A percentile compares a stretch with the other conserved stretches of the same genome.
phyloP scores from a whole-genome alignment of 805 yeast genomes.

The Kodamaea fukazawae region DNA sequence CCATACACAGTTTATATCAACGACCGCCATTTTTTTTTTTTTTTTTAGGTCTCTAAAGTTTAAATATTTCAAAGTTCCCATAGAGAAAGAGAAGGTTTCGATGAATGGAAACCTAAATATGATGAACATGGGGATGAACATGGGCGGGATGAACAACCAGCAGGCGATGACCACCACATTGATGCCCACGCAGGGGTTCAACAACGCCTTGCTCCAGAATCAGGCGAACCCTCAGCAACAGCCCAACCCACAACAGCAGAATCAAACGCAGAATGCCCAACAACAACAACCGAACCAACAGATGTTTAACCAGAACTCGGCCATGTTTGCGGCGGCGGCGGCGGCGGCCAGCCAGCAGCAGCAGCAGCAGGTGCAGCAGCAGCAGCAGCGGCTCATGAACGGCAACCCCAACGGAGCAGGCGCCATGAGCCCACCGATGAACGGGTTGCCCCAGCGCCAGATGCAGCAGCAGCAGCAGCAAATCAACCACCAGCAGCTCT shows the following conservation, averaged over 20 bases:
- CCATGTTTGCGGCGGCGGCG: conserved; percentile 7
- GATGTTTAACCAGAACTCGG: conserved; percentile 8
- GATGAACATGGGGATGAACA: conserved; percentile 12
- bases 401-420: conserved; percentile 5
- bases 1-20: too few relatives aligned
- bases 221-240: conserved; percentile 4
- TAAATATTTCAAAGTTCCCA: too few relatives aligned
- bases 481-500: conserved; percentile 5
- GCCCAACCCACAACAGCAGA: conserved; percentile 1
- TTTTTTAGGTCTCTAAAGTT: too few relatives aligned
- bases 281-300: conserved; percentile 3
- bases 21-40: too few relatives aligned
- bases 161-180: conserved; percentile 10
- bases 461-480: conserved; percentile 8
- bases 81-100: background rate
- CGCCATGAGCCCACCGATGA: conserved; percentile 6
- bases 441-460: conserved; percentile 6
- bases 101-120: conserved; percentile 13
- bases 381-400: conserved; percentile 7
- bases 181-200: conserved; percentile 11
- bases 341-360: conserved; percentile 3
- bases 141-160: conserved; percentile 9
- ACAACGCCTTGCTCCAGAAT: conserved; percentile 4
- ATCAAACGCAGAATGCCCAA: conserved; percentile 2
- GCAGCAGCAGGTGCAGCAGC: conserved; percentile 3